Evolutionary conservation across 345 rosid species (phyloP), one percentile per base, ranked within the genome.

Genomic region (Aegle marmelos): DNA sequence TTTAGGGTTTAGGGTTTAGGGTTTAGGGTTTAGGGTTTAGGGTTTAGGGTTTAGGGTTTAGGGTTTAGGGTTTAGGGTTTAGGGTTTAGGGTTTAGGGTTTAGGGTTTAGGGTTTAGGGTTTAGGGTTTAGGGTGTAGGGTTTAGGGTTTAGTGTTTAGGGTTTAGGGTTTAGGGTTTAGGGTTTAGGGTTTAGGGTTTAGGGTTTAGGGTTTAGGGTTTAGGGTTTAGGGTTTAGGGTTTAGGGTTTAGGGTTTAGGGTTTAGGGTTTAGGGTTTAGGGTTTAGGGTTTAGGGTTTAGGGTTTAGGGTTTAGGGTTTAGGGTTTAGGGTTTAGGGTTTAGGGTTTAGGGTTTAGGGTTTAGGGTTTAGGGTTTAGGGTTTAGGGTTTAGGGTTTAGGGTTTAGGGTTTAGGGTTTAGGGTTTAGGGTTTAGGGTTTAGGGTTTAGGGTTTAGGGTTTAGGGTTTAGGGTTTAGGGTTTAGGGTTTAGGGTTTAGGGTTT

Each of bases 401-500:
- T 62, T 27, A 62, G 66, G 34, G 66, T 62, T 62, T 9, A 16
- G 37, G 22, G 67, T 28, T 62, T 62, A 62, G 34, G 13, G 57
- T 53, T 53, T 53, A 53, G 34, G 6, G 6, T 28, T 60, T 58
- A 39, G 67, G 76, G 66, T 36, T 60, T 59, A 59, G 66, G 76
- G 76, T 57, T 73, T 37, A 30, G 50, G 65, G 50, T 21, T 31
- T 73, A 24, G 56, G 53, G 39, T 58, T 59, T 59, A 54, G 8
- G 59, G 59, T 19, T 54, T 59, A 59, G 63, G 63, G 13, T 59
- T 59, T 24, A 5, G 59, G 59, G 59, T 54, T 41, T 54, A 54
- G 59, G 59, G 59, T 28, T 57, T 72, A 57, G 75, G 75, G 75
- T 54, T 57, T 72, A 30, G 74, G 74, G 74, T 48, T 70, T 30